A percentile compares a stretch with the other conserved stretches of the same genome.
Evolutionary conservation across 768 basidiomycete genomes (phyloP).

Genomic region (Ramaria rubella): DNA sequence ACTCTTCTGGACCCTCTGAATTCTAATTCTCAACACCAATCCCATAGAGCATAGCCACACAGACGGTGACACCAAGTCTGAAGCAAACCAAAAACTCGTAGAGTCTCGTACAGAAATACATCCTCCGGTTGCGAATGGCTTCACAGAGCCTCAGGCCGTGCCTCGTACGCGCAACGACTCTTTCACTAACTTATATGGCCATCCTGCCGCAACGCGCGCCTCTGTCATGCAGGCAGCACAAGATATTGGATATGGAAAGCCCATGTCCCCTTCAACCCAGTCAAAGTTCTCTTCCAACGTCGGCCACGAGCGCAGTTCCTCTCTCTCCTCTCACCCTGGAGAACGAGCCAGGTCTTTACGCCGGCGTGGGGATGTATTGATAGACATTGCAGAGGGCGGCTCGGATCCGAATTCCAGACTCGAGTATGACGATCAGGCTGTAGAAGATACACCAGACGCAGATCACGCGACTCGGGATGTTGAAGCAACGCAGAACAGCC

Average conservation of each 20-base stretch:
- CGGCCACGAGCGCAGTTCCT: constrained; percentile 10
- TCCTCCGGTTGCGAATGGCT: neutral
- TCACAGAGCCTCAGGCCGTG: neutral
- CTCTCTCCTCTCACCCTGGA: neutral
- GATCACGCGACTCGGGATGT: neutral
- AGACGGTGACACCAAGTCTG: constrained; percentile 12
- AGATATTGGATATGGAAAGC: constrained; percentile 45
- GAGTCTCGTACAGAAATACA: neutral
- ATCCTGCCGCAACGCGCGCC: constrained; percentile 39
- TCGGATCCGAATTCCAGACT: neutral
- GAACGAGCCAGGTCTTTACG: neutral
- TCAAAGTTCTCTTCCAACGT: constrained; percentile 1
- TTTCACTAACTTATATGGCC: constrained; percentile 62
- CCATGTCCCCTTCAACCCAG: constrained; percentile 8
- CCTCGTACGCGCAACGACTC: constrained; percentile 23
- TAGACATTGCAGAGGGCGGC: neutral
- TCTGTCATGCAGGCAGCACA: constrained; percentile 66
- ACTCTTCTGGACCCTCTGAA: constrained; percentile 4
- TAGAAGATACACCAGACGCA: neutral
- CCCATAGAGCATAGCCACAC: constrained; percentile 25
- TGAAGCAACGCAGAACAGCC: neutral
- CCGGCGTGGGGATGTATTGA: neutral
- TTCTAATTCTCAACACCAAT: constrained; percentile 6
- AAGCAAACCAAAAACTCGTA: constrained; percentile 7
- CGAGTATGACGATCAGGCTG: neutral